Evolutionary conservation across 108 stramenopile genomes (phyloP).

Genomic region (Poteriospumella lacustris): DNA sequence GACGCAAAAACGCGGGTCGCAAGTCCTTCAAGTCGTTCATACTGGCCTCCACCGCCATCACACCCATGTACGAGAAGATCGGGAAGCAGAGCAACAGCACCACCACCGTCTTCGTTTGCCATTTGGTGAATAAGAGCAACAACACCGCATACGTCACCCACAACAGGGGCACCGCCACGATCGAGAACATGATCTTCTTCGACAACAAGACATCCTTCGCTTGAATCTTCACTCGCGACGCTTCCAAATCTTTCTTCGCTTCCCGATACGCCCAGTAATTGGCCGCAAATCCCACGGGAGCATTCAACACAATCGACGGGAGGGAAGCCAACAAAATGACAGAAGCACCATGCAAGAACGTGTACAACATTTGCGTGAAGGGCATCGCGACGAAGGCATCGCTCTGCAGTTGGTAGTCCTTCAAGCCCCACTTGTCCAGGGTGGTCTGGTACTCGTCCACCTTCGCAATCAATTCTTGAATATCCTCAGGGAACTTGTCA

Average conservation of each 20-base stretch:
- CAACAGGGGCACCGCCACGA: conserved; percentile 84
- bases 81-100: conserved; percentile 74
- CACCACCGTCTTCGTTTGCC: conserved; percentile 69
- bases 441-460: conserved; percentile 72
- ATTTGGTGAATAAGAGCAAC: conserved; percentile 59
- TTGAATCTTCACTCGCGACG: conserved; percentile 85
- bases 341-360: conserved; percentile 72
- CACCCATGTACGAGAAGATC: conserved; percentile 82
- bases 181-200: conserved; percentile 85
- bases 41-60: conserved; percentile 76
- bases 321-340: conserved; percentile 69
- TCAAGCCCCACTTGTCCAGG: conserved; percentile 72
- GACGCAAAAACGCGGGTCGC: conserved; percentile 58
- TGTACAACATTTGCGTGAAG: conserved; percentile 65
- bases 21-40: conserved; percentile 91
- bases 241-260: conserved; percentile 78
- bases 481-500: conserved; percentile 67
- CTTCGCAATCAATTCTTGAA: conserved; percentile 64
- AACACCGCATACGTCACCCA: conserved; percentile 79
- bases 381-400: no score
- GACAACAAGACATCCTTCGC: conserved; percentile 88
- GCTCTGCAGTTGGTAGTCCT: conserved; percentile 72
- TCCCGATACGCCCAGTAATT: conserved; percentile 69
- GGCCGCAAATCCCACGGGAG: conserved; percentile 82
- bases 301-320: conserved; percentile 77